Base-by-base conservation (phyloP, 2,329 filamentous ascomycete genomes). In the Verticillium tricorpus region DNA sequence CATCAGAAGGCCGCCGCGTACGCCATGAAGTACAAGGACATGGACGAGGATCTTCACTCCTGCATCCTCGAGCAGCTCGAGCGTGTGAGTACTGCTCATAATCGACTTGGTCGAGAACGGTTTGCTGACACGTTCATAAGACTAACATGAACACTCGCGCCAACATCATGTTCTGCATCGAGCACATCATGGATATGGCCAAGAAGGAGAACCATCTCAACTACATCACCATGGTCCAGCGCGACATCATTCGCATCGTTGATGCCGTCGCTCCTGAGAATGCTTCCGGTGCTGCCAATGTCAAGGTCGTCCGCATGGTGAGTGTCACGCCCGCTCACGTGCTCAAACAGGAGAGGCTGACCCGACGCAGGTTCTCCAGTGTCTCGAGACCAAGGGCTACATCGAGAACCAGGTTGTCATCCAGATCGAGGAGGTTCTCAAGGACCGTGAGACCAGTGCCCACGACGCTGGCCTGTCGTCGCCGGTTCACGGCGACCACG, bases 111-210 rank as follows among this genome's bases (percentile, higher is more conserved):
- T 8, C n/a, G 12, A 8, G 11, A n/a, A 28, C 7, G 28, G 7
- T 31, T 17, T n/a, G 25, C 35, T 34, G 45, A 34, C 40, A 34
- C 32, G 14, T 2, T 14, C 11, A 8, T 32, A 9, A 56, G 22
- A 54, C n/a, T 68, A 94, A 91, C 67, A 96, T 99, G 90, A 99
- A 99, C 77, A 96, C 89, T 59, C 85, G 94, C 64, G 96, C 95
- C 63, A 99, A 99, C 74, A 98, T 99, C 74, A 96, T 99, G 90
- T 99, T 96, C 77, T 99, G 99, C 76, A 90, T 99, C 71, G 94
- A 98, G 72, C 90, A 94, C 68, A 91, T 99, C 68, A 91, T 96
- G 72, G 94, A 98, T 72, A 83, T 92, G 77, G 91, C 92, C 25
- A 84, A 86, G 65, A 90, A 88, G 67, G 91, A 92, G 67, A 85